Percentiles rank a stretch among this genome's conserved stretches.
Evolutionary conservation across 169 alveolate genomes (phyloP).

Genomic region (Eimeria sp.): DNA sequence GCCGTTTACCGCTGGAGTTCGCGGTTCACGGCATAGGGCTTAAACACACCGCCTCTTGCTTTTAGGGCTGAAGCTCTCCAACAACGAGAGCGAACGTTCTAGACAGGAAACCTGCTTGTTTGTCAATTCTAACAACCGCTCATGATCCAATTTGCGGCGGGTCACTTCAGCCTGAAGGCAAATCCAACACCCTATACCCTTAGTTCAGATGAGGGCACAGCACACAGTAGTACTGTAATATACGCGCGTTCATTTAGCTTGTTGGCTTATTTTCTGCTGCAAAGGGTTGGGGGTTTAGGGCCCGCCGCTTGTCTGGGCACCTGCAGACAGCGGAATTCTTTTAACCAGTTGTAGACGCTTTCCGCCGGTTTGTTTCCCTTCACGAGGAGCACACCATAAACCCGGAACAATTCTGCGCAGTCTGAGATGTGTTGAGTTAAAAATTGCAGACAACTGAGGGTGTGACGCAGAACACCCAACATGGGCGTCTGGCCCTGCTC

Average conservation of each 20-base stretch:
- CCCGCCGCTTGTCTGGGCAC: background rate
- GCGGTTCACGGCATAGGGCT: background rate
- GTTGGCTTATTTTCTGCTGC: background rate
- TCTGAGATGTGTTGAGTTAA: slow-evolving; percentile 61
- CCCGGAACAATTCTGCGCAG: slow-evolving; percentile 70
- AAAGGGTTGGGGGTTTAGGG: slow-evolving; percentile 1
- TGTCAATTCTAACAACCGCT: background rate
- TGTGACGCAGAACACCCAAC: background rate
- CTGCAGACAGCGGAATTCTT: slow-evolving; percentile 57
- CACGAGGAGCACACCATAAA: slow-evolving; percentile 26
- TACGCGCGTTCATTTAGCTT: background rate
- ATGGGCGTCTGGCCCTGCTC: background rate
- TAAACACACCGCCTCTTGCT: slow-evolving; percentile 2
- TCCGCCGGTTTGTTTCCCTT: slow-evolving; percentile 10
- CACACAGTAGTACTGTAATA: background rate
- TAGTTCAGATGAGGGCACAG: background rate
- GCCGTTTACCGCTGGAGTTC: background rate
- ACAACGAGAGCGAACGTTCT: slow-evolving; percentile 25
- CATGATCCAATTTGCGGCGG: background rate
- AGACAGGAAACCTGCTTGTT: background rate
- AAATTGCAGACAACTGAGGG: slow-evolving; percentile 49
- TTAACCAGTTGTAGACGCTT: slow-evolving; percentile 56
- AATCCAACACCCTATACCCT: slow-evolving; percentile 17
- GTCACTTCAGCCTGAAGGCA: slow-evolving; percentile 38
- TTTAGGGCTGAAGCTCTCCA: slow-evolving; percentile 23